A percentile compares a stretch with the other conserved stretches of the same genome.
Conservation (phyloP, 2,329 filamentous ascomycete genomes). For the Fusarium clavum region DNA sequence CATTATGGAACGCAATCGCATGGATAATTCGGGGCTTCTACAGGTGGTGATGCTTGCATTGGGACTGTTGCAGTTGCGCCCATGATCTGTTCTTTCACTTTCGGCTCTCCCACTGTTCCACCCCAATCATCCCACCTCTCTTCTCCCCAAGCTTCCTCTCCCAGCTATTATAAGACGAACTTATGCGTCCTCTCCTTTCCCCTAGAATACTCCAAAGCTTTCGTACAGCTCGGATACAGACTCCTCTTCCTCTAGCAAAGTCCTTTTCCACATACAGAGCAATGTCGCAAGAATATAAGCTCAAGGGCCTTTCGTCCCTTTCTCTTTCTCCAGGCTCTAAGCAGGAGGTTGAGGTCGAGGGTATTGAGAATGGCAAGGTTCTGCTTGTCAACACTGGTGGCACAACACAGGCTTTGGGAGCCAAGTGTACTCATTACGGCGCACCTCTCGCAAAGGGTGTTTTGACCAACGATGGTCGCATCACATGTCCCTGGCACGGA, state of each 20-base stretch:
- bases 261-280: slow-evolving; percentile 48
- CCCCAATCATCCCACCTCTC: slow-evolving; percentile 15
- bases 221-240: slow-evolving; percentile 22
- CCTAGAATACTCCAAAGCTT: slow-evolving; percentile 30
- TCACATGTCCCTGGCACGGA: slow-evolving; percentile 98
- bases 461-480: slow-evolving; percentile 80
- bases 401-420: slow-evolving; percentile 80
- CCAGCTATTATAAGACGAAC: slow-evolving; percentile 18
- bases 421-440: slow-evolving; percentile 92
- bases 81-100: slow-evolving; percentile 28
- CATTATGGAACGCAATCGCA: slow-evolving; percentile 32
- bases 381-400: slow-evolving; percentile 83
- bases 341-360: slow-evolving; percentile 90
- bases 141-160: neutral
- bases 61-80: slow-evolving; percentile 8
- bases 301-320: slow-evolving; percentile 82
- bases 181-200: slow-evolving; percentile 28
- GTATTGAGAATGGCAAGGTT: slow-evolving; percentile 86
- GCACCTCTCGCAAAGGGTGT: slow-evolving; percentile 90
- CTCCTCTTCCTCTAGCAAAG: slow-evolving; percentile 17
- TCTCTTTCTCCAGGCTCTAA: slow-evolving; percentile 84
- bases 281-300: slow-evolving; percentile 71
- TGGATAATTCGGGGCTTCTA: slow-evolving; percentile 34
- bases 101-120: slow-evolving; percentile 14
- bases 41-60: slow-evolving; percentile 31